phyloP scores from a whole-genome alignment of 2,329 filamentous ascomycete genomes.

The Cytospora piceae region DNA sequence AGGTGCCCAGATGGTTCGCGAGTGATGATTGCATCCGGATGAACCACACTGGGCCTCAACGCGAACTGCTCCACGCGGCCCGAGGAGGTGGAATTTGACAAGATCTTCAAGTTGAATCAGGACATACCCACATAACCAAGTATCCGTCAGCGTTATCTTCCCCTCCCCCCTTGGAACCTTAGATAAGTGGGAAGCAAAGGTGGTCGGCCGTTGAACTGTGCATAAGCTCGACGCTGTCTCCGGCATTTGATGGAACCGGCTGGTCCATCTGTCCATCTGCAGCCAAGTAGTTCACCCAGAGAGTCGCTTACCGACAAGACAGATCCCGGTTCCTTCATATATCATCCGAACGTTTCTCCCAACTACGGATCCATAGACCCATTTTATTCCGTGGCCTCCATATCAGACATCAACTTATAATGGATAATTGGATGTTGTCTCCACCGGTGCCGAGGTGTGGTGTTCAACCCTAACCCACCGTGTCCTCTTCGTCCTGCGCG shows the following conservation, averaged over 20 bases:
- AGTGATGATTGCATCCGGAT: neutral
- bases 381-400: constrained; percentile 17
- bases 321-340: constrained; percentile 6
- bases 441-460: constrained; percentile 6
- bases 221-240: neutral
- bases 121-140: neutral
- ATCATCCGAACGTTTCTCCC: constrained; percentile 9
- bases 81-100: neutral
- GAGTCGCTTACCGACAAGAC: no score
- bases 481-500: no score
- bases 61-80: constrained; percentile 2
- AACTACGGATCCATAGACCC: constrained; percentile 16
- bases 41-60: neutral
- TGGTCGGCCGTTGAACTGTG: neutral
- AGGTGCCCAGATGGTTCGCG: neutral
- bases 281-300: no score
- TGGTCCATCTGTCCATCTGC: no score
- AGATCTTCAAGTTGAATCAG: neutral
- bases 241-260: neutral
- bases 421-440: constrained; percentile 10
- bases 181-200: neutral
- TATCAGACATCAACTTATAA: neutral
- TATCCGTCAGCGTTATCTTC: neutral
- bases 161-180: neutral
- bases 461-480: neutral